Conservation (phyloP, 306 rosid genomes). For the Corylus americana region DNA sequence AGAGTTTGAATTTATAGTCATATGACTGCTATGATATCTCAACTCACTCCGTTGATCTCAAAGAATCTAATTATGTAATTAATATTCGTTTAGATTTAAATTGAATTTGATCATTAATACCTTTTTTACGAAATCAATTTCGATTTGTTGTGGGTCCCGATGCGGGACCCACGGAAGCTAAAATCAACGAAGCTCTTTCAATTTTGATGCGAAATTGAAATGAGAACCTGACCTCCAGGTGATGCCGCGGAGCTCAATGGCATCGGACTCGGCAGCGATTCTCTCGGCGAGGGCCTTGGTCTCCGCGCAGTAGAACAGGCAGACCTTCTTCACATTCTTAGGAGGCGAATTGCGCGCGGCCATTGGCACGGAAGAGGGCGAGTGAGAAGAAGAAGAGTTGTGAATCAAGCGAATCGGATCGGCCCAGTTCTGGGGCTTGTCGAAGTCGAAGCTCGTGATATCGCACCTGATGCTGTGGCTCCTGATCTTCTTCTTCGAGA, state of each 20-base stretch:
- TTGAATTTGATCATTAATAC: too few relatives aligned
- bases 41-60: too few relatives aligned
- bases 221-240: constrained; percentile 61
- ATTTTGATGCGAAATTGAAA: constrained; percentile 1
- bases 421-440: constrained; percentile 10
- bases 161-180: not conserved
- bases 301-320: constrained; percentile 82
- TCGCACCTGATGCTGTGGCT: constrained; percentile 44
- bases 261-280: constrained; percentile 65
- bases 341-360: constrained; percentile 45
- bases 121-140: not conserved
- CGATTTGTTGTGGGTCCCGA: not conserved
- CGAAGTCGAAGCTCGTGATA: constrained; percentile 56
- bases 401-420: constrained; percentile 16
- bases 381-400: constrained; percentile 28
- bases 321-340: constrained; percentile 60
- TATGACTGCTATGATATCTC: too few relatives aligned
- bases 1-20: too few relatives aligned
- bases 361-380: constrained; percentile 41
- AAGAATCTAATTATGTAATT: too few relatives aligned
- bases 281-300: constrained; percentile 74
- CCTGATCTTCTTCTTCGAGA: constrained; percentile 25
- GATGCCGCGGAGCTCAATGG: constrained; percentile 73
- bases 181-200: not conserved
- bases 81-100: too few relatives aligned